These are phyloP conservation scores for Rhizomucor miehei DNA, from an alignment of 371 early-diverging fungal genomes.

Conservation along the genomic window DNA sequence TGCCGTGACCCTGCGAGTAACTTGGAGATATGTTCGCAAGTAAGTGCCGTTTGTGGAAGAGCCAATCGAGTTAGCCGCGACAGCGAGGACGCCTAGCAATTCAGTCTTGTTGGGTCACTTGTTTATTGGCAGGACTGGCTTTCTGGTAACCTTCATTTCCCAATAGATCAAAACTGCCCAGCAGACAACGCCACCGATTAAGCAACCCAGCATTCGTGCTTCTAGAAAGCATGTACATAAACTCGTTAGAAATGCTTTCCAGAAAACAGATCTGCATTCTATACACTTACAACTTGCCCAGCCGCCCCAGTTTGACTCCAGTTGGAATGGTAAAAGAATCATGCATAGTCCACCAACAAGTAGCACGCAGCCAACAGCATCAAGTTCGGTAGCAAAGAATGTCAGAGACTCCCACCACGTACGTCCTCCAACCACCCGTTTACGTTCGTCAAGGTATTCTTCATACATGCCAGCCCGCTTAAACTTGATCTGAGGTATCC, in stretches of 20 bases:
- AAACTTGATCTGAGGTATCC: slow-evolving; percentile 3
- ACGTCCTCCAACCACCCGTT: slow-evolving; percentile 1
- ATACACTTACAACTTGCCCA: slow-evolving; percentile 13
- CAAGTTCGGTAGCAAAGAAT: slow-evolving; percentile 8
- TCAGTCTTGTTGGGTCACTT: slow-evolving; percentile 44
- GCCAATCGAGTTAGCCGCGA: slow-evolving; percentile 39
- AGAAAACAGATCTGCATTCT: no score
- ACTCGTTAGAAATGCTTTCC: no score
- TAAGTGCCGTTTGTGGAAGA: slow-evolving; percentile 39
- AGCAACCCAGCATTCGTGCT: slow-evolving; percentile 9
- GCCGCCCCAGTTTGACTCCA: slow-evolving; percentile 14
- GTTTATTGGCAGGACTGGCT: slow-evolving; percentile 44
- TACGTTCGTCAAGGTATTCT: slow-evolving; percentile 2
- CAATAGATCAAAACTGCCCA: slow-evolving; percentile 30
- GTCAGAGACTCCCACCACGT: not conserved
- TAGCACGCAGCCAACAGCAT: slow-evolving; percentile 13
- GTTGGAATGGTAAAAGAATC: slow-evolving; percentile 14
- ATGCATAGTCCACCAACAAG: slow-evolving; percentile 14
- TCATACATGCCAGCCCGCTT: slow-evolving; percentile 1
- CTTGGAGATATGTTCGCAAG: slow-evolving; percentile 37
- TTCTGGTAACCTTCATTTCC: slow-evolving; percentile 37
- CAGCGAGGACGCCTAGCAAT: slow-evolving; percentile 38
- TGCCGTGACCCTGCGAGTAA: slow-evolving; percentile 33
- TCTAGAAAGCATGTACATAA: no score
- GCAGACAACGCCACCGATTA: slow-evolving; percentile 11